Evolutionary conservation across 2,329 filamentous ascomycete genomes (phyloP).

Genomic region (Cercospora sp.): DNA sequence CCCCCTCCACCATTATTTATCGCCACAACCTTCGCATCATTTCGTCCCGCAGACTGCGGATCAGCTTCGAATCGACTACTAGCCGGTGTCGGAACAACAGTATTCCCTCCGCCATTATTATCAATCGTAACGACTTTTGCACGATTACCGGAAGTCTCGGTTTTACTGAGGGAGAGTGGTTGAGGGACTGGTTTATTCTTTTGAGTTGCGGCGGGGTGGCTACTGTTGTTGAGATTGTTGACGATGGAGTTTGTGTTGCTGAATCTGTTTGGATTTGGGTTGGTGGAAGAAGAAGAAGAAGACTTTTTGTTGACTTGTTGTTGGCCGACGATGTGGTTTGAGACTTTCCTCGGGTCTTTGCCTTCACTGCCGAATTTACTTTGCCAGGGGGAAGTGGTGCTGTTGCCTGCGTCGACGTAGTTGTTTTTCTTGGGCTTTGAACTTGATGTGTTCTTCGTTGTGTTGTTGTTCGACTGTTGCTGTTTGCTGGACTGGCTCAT

Average conservation of each 20-base stretch:
- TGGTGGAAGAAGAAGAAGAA: not conserved
- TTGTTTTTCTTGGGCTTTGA: not conserved
- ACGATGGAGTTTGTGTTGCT: not conserved
- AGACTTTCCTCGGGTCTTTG: not conserved
- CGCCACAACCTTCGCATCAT: not conserved
- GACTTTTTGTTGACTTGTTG: not conserved
- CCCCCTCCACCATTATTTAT: not conserved
- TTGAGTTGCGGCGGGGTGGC: not conserved
- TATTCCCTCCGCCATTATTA: not conserved
- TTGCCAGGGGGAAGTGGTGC: not conserved
- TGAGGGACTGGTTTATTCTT: not conserved
- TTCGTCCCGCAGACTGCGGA: not conserved
- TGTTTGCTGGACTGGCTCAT: not conserved
- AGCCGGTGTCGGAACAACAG: not conserved
- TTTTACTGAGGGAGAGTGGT: not conserved
- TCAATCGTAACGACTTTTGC: conserved; percentile 8
- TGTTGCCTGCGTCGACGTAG: conserved; percentile 9
- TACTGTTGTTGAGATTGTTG: not conserved
- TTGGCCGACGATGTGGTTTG: not conserved
- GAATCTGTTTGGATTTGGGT: not conserved
- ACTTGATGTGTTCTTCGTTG: too few relatives aligned
- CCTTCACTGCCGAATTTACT: not conserved
- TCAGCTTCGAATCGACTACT: not conserved
- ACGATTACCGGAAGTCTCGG: not conserved
- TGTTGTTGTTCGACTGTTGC: not conserved